Conservation (phyloP, 768 basidiomycete genomes). For the Trichaptum fuscoviolaceum region DNA sequence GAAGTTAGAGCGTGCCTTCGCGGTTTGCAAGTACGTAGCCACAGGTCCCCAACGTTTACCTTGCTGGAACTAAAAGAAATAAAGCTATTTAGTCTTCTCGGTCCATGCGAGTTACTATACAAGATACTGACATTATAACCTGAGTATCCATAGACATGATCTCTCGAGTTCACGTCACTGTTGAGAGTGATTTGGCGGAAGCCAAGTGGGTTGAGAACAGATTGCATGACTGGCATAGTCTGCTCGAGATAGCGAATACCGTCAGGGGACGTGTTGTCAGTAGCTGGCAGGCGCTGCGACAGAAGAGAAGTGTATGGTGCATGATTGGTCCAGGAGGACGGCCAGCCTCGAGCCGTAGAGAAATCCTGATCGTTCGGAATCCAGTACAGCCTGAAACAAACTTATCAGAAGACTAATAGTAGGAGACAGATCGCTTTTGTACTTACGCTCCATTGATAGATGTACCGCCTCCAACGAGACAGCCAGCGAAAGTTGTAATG, state of each 20-base stretch:
- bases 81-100: background rate
- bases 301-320: constrained; percentile 44
- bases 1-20: constrained; percentile 46
- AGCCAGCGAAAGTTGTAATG: constrained; percentile 58
- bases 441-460: constrained; percentile 60
- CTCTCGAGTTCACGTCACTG: constrained; percentile 48
- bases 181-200: constrained; percentile 53
- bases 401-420: background rate
- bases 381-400: constrained; percentile 43
- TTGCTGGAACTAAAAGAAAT: constrained; percentile 20
- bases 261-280: constrained; percentile 55
- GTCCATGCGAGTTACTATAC: background rate
- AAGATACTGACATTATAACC: constrained; percentile 26
- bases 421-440: background rate
- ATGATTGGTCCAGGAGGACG: constrained; percentile 48
- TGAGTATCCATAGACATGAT: constrained; percentile 55
- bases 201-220: constrained; percentile 43
- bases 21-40: constrained; percentile 56
- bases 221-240: constrained; percentile 36
- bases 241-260: constrained; percentile 54
- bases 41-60: constrained; percentile 49
- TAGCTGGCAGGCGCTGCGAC: constrained; percentile 46
- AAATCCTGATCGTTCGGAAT: constrained; percentile 48
- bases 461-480: constrained; percentile 58
- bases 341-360: constrained; percentile 46